Conservation (phyloP, 495 filamentous ascomycete species). For the Neurospora sublineolata region DNA sequence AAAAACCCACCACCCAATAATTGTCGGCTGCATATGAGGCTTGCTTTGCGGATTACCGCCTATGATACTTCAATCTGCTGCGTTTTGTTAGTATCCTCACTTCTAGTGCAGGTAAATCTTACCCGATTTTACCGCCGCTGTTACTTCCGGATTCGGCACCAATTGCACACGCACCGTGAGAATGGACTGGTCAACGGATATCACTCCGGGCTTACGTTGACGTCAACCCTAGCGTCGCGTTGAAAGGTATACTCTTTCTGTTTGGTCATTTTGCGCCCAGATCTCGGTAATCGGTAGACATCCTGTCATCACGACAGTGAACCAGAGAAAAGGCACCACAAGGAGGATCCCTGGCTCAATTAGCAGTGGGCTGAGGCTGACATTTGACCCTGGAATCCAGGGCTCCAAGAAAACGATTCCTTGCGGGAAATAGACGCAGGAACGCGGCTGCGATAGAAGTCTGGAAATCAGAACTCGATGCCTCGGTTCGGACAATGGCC, state of each 20-base stretch:
- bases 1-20: background rate
- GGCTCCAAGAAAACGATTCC: background rate
- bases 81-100: background rate
- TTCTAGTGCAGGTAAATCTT: background rate
- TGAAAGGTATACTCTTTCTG: background rate
- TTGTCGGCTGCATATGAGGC: background rate
- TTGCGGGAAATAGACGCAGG: background rate
- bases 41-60: background rate
- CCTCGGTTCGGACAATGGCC: background rate
- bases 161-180: background rate
- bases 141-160: background rate
- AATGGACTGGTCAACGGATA: background rate
- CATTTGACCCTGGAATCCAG: background rate
- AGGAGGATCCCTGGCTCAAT: background rate
- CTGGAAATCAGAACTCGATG: background rate
- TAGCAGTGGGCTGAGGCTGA: background rate
- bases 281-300: background rate
- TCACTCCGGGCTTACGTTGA: background rate
- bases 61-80: background rate
- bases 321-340: background rate
- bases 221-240: background rate
- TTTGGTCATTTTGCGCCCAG: background rate
- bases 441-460: background rate
- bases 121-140: background rate
- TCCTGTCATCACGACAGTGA: background rate